A percentile compares a stretch with the other conserved stretches of the same genome.
These are phyloP conservation scores for Pseudopyrenochaeta lycopersici DNA, from an alignment of 2,329 filamentous ascomycete species.

Conservation along the genomic window DNA sequence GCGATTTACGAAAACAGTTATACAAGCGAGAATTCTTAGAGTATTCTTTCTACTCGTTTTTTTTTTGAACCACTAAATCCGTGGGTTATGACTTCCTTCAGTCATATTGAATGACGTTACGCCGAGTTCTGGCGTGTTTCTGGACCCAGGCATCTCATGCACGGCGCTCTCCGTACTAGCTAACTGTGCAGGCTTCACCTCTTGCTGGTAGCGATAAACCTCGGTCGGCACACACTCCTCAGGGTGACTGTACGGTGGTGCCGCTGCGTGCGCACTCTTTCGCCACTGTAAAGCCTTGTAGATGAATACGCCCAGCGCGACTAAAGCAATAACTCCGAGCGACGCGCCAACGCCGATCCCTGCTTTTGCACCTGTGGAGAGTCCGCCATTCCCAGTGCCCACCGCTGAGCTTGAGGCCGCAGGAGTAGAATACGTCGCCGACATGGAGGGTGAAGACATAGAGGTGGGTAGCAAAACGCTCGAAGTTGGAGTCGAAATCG, in stretches of 20 bases:
- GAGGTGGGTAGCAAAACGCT: not conserved
- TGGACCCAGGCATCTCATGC: slow-evolving; percentile 2
- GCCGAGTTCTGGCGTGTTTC: not conserved
- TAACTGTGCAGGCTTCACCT: slow-evolving; percentile 1
- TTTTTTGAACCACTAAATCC: no score
- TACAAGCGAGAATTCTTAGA: not conserved
- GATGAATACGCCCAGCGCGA: slow-evolving; percentile 9
- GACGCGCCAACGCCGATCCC: slow-evolving; percentile 7
- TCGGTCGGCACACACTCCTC: not conserved
- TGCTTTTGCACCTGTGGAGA: slow-evolving; percentile 6
- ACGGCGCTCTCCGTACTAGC: slow-evolving; percentile 6
- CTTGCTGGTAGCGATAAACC: slow-evolving; percentile 2
- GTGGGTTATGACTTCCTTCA: not conserved
- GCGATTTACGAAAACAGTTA: no score
- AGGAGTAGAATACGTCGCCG: not conserved
- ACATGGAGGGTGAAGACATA: not conserved
- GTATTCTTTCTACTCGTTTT: not conserved
- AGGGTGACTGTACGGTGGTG: not conserved
- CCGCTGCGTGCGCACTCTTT: not conserved
- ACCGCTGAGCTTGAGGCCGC: not conserved
- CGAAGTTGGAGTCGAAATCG: slow-evolving; percentile 1
- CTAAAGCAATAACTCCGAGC: slow-evolving; percentile 8
- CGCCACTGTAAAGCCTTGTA: slow-evolving; percentile 16
- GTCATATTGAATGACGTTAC: not conserved
- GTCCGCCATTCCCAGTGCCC: not conserved